Percentiles rank a stretch among this genome's conserved stretches.
Conservation (phyloP, 176 grass and related monocot species). For the Triticum turgidum region DNA sequence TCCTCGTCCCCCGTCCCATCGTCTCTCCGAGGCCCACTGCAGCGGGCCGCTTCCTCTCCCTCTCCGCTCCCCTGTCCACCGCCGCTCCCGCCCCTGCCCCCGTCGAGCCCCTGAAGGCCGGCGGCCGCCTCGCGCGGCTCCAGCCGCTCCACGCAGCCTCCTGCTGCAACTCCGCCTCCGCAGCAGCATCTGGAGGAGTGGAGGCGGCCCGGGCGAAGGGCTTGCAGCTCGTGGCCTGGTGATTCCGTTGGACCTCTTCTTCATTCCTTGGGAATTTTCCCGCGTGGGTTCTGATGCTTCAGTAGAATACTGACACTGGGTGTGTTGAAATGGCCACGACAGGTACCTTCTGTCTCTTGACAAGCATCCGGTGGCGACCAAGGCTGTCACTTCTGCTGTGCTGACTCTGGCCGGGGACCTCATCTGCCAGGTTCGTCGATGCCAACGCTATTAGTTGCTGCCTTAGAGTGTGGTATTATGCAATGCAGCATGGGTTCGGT, state of each 20-base stretch:
- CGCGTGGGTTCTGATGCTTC: background rate
- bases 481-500: background rate
- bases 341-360: conserved; percentile 14
- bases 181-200: background rate
- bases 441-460: background rate
- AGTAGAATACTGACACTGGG: background rate
- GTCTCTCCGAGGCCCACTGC: background rate
- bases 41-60: background rate
- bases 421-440: conserved; percentile 59
- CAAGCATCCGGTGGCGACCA: conserved; percentile 44
- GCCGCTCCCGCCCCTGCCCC: background rate
- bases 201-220: background rate
- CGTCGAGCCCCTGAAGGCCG: background rate
- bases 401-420: conserved; percentile 62
- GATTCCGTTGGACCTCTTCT: background rate
- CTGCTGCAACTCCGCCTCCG: background rate
- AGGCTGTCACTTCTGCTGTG: conserved; percentile 60
- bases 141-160: background rate
- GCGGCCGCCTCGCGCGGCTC: background rate
- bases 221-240: conserved; percentile 8
- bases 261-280: background rate
- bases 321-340: background rate
- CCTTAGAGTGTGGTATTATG: background rate
- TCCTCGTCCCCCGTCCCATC: background rate
- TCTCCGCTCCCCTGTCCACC: background rate